phyloP scores from a whole-genome alignment of 1,284 basidiomycete species.

The Xerocomus amazonicus region DNA sequence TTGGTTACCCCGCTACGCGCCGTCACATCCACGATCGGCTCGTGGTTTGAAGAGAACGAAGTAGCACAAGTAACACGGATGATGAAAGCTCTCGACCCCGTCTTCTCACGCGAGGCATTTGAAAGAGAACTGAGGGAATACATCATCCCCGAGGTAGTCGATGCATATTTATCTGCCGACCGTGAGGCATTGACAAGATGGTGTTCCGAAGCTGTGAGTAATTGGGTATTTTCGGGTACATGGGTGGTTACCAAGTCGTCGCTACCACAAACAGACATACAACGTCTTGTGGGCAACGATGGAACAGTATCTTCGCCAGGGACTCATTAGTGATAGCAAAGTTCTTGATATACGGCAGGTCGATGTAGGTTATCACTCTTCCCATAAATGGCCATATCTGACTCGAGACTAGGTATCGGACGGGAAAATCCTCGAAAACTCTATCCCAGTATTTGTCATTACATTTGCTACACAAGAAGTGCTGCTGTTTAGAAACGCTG shows the following conservation, averaged over 20 bases:
- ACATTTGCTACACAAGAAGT: slow-evolving; percentile 95
- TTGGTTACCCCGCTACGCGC: slow-evolving; percentile 78
- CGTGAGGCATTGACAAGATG: slow-evolving; percentile 82
- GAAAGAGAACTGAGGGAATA: slow-evolving; percentile 93
- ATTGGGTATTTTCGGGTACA: neutral
- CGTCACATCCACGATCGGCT: slow-evolving; percentile 83
- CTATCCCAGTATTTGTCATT: slow-evolving; percentile 90
- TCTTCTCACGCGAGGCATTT: slow-evolving; percentile 84
- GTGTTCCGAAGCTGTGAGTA: slow-evolving; percentile 92
- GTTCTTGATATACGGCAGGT: slow-evolving; percentile 94
- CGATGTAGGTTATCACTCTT: slow-evolving; percentile 58
- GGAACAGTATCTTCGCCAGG: slow-evolving; percentile 90
- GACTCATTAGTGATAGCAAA: slow-evolving; percentile 86
- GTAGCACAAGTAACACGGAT: slow-evolving; percentile 88
- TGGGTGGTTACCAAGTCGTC: neutral
- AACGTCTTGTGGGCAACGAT: slow-evolving; percentile 98
- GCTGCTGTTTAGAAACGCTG: slow-evolving; percentile 86
- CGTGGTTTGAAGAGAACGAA: slow-evolving; percentile 97
- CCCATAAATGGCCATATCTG: neutral
- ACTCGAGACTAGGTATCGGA: slow-evolving; percentile 48
- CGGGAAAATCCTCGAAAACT: slow-evolving; percentile 87
- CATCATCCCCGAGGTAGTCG: slow-evolving; percentile 96
- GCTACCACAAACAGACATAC: slow-evolving; percentile 63
- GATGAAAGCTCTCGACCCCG: slow-evolving; percentile 85
- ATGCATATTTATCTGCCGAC: slow-evolving; percentile 91